phyloP scores from a whole-genome alignment of 176 grass and related monocot genomes.

The Oryza coarctata region DNA sequence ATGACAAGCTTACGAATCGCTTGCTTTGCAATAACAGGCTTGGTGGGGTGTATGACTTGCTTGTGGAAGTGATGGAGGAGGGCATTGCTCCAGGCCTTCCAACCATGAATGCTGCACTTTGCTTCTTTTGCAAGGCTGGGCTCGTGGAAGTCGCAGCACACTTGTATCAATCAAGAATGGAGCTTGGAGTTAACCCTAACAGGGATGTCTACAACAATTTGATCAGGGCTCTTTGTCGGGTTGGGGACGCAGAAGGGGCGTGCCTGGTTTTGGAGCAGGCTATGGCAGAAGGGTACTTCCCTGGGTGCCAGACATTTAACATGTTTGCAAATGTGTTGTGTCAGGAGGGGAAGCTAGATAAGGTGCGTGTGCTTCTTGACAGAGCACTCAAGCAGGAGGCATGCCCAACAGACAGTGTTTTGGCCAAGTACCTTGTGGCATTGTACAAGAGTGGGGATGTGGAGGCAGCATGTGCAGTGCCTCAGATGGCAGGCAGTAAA shows the following conservation, averaged over 20 bases:
- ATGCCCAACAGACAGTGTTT: slow-evolving; percentile 46
- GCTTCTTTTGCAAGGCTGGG: slow-evolving; percentile 98
- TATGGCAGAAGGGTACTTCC: slow-evolving; percentile 66
- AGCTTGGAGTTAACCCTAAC: slow-evolving; percentile 79
- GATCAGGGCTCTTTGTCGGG: slow-evolving; percentile 63
- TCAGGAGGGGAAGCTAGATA: slow-evolving; percentile 72
- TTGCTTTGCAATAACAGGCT: slow-evolving; percentile 63
- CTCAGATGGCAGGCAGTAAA: slow-evolving; percentile 51
- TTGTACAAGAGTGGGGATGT: slow-evolving; percentile 76
- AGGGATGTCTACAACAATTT: slow-evolving; percentile 64
- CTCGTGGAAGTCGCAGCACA: slow-evolving; percentile 80
- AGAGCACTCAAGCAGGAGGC: slow-evolving; percentile 64
- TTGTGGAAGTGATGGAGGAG: slow-evolving; percentile 96
- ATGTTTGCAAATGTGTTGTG: slow-evolving; percentile 76
- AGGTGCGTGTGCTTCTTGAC: slow-evolving; percentile 65
- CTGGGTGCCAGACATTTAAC: slow-evolving; percentile 63
- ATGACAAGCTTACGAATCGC: slow-evolving; percentile 53
- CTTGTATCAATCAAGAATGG: slow-evolving; percentile 65
- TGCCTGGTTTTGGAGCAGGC: slow-evolving; percentile 69
- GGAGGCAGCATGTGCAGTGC: slow-evolving; percentile 56
- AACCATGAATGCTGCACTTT: slow-evolving; percentile 77
- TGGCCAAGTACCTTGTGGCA: slow-evolving; percentile 71
- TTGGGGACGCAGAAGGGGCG: slow-evolving; percentile 56
- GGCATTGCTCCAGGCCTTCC: slow-evolving; percentile 62
- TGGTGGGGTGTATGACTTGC: slow-evolving; percentile 66